Conservation (phyloP, 768 basidiomycete species). For the Filobasidium wieringae region DNA sequence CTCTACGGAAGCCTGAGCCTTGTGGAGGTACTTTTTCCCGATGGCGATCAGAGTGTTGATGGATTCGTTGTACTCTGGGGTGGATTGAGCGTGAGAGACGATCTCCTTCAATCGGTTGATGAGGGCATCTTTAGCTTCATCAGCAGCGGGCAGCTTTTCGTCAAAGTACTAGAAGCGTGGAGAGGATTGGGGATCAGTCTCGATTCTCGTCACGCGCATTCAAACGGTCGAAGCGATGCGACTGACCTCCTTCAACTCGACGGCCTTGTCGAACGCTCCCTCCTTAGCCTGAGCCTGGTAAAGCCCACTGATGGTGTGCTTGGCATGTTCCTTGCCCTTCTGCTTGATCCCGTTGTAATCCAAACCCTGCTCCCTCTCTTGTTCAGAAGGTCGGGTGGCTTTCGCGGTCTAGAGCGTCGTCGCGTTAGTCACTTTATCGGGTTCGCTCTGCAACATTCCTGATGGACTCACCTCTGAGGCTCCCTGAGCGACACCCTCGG, state of each 20-base stretch:
- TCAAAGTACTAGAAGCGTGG: constrained; percentile 29
- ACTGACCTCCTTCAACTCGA: constrained; percentile 18
- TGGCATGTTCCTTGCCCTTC: constrained; percentile 35
- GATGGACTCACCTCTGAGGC: constrained; percentile 24
- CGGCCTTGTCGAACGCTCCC: constrained; percentile 26
- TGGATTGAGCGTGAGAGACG: constrained; percentile 36
- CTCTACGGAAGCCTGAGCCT: constrained; percentile 35
- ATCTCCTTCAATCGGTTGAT: constrained; percentile 38
- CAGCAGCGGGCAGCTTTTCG: constrained; percentile 39
- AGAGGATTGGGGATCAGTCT: too few relatives aligned
- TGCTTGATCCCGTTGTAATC: constrained; percentile 32
- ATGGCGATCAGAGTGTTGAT: constrained; percentile 38
- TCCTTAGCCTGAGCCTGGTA: constrained; percentile 37
- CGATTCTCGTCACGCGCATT: too few relatives aligned
- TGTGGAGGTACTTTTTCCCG: constrained; percentile 40
- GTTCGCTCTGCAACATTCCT: not conserved
- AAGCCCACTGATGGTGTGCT: constrained; percentile 33
- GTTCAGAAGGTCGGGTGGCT: constrained; percentile 25
- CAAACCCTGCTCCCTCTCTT: constrained; percentile 35
- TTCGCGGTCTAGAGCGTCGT: constrained; percentile 29
- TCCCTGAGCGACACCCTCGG: constrained; percentile 36
- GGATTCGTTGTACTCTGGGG: constrained; percentile 37
- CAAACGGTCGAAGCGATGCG: not conserved
- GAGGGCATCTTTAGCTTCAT: constrained; percentile 39
- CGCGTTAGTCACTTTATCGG: not conserved